A percentile compares a stretch with the other conserved stretches of the same genome.
phyloP scores from a whole-genome alignment of 257 asterid species.

The Misopates orontium region DNA sequence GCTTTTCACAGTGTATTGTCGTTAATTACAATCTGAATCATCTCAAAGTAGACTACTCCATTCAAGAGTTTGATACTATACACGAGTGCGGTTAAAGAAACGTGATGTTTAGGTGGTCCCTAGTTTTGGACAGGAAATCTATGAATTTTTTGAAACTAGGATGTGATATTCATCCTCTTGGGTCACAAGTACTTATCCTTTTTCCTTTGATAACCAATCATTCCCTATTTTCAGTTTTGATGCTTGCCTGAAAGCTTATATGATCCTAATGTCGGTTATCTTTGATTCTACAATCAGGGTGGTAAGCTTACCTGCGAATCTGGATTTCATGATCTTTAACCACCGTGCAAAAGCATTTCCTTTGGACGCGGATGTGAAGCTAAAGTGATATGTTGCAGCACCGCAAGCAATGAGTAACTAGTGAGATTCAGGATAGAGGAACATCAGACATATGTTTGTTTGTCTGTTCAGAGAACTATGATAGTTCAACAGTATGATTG shows the following conservation, averaged over 20 bases:
- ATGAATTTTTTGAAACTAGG: not conserved
- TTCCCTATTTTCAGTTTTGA: not conserved
- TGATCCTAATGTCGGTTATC: not conserved
- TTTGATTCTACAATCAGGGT: constrained; percentile 53
- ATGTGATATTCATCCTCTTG: constrained; percentile 1
- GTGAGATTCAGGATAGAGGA: not conserved
- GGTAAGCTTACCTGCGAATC: constrained; percentile 74
- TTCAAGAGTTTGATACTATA: not conserved
- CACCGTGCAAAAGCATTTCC: constrained; percentile 93
- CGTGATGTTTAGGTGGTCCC: not conserved
- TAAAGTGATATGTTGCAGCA: constrained; percentile 36
- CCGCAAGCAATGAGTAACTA: not conserved
- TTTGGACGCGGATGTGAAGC: constrained; percentile 52
- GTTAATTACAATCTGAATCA: not conserved
- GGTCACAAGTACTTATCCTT: not conserved
- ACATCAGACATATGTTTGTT: not conserved
- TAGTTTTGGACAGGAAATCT: not conserved
- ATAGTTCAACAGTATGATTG: not conserved
- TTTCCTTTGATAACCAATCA: not conserved
- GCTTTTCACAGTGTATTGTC: not conserved
- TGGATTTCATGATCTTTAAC: constrained; percentile 91
- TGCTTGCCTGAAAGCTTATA: not conserved
- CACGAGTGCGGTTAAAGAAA: not conserved
- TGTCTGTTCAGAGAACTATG: not conserved
- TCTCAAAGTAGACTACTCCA: not conserved